A percentile compares a stretch with the other conserved stretches of the same genome.
These are phyloP conservation scores for Proliferodiscus dingleyae DNA, from an alignment of 2,329 filamentous ascomycete species.

Conservation along the genomic window DNA sequence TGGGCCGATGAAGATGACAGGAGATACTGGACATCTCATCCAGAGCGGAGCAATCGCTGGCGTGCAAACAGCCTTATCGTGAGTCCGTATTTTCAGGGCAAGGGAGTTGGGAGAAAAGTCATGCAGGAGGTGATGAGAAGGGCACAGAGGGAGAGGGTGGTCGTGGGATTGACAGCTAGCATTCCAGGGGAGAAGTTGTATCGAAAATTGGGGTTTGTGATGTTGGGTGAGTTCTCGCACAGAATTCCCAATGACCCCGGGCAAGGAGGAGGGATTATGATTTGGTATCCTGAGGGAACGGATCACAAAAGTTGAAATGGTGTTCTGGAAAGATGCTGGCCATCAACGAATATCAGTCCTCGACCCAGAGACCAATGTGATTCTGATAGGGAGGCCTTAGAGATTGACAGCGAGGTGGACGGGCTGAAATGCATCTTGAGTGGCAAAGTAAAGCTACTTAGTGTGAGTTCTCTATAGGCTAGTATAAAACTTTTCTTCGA, in stretches of 20 bases:
- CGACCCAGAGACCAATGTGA: no score
- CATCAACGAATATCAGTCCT: background rate
- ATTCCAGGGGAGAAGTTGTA: constrained; percentile 21
- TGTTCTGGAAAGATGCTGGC: background rate
- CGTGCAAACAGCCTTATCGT: constrained; percentile 20
- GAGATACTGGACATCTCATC: constrained; percentile 17
- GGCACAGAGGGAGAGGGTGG: constrained; percentile 20
- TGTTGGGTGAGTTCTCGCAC: constrained; percentile 16
- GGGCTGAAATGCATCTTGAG: no score
- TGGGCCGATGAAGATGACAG: constrained; percentile 10
- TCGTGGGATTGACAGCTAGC: constrained; percentile 21
- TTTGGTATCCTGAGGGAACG: constrained; percentile 19
- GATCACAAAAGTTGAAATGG: background rate
- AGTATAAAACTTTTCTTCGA: no score
- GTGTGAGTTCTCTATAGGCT: no score
- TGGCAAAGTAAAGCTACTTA: no score
- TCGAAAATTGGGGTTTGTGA: constrained; percentile 24
- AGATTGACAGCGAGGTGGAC: no score
- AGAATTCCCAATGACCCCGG: constrained; percentile 2
- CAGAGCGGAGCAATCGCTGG: constrained; percentile 22
- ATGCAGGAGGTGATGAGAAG: constrained; percentile 17
- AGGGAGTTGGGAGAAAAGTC: constrained; percentile 23
- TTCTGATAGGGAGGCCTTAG: no score
- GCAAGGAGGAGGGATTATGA: constrained; percentile 21
- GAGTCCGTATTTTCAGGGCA: constrained; percentile 18